Percentiles rank a stretch among this genome's conserved stretches.
Evolutionary conservation across 805 yeast genomes (phyloP).

Genomic region (Ogataea angusta): DNA sequence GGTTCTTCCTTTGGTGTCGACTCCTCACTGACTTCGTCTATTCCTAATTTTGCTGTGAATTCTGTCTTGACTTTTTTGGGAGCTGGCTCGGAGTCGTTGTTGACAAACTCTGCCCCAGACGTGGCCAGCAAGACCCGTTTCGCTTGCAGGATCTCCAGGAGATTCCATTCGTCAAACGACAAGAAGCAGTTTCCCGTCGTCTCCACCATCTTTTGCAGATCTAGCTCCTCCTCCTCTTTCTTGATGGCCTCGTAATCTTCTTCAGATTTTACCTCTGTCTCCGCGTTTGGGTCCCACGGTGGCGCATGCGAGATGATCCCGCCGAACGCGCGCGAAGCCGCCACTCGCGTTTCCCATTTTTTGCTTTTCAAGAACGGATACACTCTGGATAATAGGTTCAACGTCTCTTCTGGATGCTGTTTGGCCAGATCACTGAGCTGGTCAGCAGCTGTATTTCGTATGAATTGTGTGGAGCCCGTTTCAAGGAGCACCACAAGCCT

Average conservation of each 20-base stretch:
- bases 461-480: constrained; percentile 92
- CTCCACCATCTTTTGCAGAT: constrained; percentile 36
- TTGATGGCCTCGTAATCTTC: constrained; percentile 4
- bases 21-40: constrained; percentile 25
- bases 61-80: constrained; percentile 28
- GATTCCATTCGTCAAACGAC: constrained; percentile 48
- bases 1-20: constrained; percentile 13
- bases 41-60: constrained; percentile 30
- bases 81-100: constrained; percentile 9
- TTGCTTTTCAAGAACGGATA: constrained; percentile 80
- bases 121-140: constrained; percentile 61
- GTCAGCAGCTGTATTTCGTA: constrained; percentile 94
- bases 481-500: constrained; percentile 53
- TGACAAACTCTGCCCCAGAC: constrained; percentile 43
- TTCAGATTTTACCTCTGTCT: constrained; percentile 18
- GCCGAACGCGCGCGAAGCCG: constrained; percentile 94
- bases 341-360: constrained; percentile 94
- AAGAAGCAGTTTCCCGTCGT: constrained; percentile 46
- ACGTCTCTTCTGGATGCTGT: constrained; percentile 89
- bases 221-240: constrained; percentile 28
- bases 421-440: constrained; percentile 92
- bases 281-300: constrained; percentile 77
- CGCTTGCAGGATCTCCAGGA: constrained; percentile 45
- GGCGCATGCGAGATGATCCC: constrained; percentile 80
- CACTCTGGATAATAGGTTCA: constrained; percentile 79